phyloP scores from a whole-genome alignment of 495 filamentous ascomycete species.

The Daldinia grandis region DNA sequence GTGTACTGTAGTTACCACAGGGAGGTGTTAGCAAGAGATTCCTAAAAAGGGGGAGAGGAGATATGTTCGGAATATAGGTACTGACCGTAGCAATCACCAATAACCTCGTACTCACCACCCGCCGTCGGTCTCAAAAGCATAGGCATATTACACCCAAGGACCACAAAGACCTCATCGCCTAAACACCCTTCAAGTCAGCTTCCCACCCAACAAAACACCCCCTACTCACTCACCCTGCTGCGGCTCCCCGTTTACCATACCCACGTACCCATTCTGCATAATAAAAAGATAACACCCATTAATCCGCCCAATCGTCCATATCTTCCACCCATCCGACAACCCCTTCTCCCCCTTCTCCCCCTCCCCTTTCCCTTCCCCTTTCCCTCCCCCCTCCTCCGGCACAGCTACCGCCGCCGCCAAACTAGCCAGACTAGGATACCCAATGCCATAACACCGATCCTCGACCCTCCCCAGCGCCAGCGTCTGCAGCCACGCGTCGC shows the following conservation, averaged over 20 bases:
- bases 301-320: not conserved
- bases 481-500: conserved; percentile 8
- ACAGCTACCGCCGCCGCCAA: not conserved
- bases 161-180: conserved; percentile 27
- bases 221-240: conserved; percentile 28
- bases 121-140: conserved; percentile 21
- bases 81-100: conserved; percentile 35
- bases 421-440: not conserved
- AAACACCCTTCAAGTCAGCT: not conserved
- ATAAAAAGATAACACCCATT: conserved; percentile 5
- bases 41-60: not conserved
- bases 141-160: conserved; percentile 24
- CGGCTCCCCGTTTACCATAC: conserved; percentile 8
- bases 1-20: not conserved
- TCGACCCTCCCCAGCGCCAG: not conserved
- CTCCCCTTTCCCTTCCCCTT: not conserved
- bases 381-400: not conserved
- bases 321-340: not conserved
- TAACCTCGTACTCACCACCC: conserved; percentile 14
- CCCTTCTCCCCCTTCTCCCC: not conserved
- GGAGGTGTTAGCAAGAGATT: conserved; percentile 12
- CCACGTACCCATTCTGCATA: conserved; percentile 16
- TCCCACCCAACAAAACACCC: not conserved
- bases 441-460: not conserved
- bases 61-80: not conserved